These are phyloP conservation scores for Bipolaris gigantea DNA, from an alignment of 2,329 filamentous ascomycete genomes.

Conservation along the genomic window DNA sequence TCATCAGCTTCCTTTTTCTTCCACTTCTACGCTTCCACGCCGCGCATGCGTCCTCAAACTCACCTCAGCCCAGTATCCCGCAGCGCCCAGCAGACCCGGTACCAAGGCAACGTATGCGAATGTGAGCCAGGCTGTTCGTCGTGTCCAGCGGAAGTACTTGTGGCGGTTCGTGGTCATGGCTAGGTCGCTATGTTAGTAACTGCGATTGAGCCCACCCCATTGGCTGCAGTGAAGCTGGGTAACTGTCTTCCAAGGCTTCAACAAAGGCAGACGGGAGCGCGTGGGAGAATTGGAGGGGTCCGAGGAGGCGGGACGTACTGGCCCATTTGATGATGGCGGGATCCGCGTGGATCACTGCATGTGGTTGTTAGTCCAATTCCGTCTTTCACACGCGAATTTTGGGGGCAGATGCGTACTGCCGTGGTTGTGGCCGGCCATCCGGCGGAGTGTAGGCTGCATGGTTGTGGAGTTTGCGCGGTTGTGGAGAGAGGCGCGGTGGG, in stretches of 20 bases:
- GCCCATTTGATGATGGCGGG: slow-evolving; percentile 60
- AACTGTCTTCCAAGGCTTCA: slow-evolving; percentile 9
- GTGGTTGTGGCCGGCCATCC: slow-evolving; percentile 36
- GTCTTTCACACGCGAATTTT: background rate
- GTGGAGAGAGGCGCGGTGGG: slow-evolving; percentile 8
- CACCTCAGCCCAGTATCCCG: slow-evolving; percentile 84
- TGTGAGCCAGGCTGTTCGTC: slow-evolving; percentile 75
- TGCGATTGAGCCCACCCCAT: background rate
- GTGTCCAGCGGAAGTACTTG: slow-evolving; percentile 95
- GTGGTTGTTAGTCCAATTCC: slow-evolving; percentile 32
- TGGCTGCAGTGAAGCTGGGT: background rate
- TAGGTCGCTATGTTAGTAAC: slow-evolving; percentile 45
- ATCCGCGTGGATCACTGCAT: slow-evolving; percentile 54
- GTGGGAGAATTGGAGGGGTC: no score
- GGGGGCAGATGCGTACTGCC: slow-evolving; percentile 19
- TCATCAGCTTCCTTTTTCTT: slow-evolving; percentile 18
- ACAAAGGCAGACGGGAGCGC: slow-evolving; percentile 4
- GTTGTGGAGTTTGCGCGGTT: slow-evolving; percentile 18
- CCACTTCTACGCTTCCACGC: background rate
- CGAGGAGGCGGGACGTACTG: slow-evolving; percentile 48
- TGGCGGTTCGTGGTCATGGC: slow-evolving; percentile 83
- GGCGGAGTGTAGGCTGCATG: slow-evolving; percentile 19
- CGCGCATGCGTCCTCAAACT: slow-evolving; percentile 51
- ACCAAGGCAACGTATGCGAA: slow-evolving; percentile 76
- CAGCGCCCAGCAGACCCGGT: slow-evolving; percentile 68